These are phyloP conservation scores for Piedraia hortae DNA, from an alignment of 2,329 filamentous ascomycete genomes.

Conservation along the genomic window DNA sequence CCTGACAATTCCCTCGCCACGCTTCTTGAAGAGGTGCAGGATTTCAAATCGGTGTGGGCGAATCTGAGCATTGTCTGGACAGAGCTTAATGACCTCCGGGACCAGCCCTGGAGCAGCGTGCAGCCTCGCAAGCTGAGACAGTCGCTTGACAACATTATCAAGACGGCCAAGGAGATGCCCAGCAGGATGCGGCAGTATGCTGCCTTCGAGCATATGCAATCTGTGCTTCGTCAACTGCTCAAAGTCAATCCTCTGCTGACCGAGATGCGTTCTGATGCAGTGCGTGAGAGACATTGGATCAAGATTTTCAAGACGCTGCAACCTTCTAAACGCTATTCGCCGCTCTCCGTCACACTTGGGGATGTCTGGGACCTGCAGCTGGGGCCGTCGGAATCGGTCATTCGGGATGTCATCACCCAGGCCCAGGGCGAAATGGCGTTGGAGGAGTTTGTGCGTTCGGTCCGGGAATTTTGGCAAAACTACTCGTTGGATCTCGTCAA, in stretches of 20 bases:
- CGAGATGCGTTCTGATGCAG: conserved; percentile 86
- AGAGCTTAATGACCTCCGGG: conserved; percentile 75
- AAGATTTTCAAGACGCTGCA: conserved; percentile 94
- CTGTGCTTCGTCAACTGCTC: conserved; percentile 58
- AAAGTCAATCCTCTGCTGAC: conserved; percentile 73
- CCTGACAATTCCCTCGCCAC: conserved; percentile 57
- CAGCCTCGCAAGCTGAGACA: conserved; percentile 79
- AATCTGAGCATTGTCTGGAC: conserved; percentile 90
- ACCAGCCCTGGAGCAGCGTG: conserved; percentile 81
- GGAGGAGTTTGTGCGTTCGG: conserved; percentile 88
- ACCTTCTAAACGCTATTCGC: conserved; percentile 78
- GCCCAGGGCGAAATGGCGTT: conserved; percentile 95
- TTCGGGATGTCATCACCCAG: conserved; percentile 80
- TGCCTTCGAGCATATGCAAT: conserved; percentile 97
- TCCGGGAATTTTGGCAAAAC: conserved; percentile 88
- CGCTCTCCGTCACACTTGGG: conserved; percentile 82
- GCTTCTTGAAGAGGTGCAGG: conserved; percentile 82
- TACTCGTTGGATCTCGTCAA: conserved; percentile 84
- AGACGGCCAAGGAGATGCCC: conserved; percentile 98
- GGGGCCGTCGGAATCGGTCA: conserved; percentile 57
- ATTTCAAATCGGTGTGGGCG: conserved; percentile 97
- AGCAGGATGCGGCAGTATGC: conserved; percentile 97
- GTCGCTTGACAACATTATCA: conserved; percentile 72
- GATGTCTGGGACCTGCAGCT: conserved; percentile 97
- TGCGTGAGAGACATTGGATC: conserved; percentile 86